phyloP scores from a whole-genome alignment of 371 early-diverging fungal species.

The Actinomortierella ambigua region DNA sequence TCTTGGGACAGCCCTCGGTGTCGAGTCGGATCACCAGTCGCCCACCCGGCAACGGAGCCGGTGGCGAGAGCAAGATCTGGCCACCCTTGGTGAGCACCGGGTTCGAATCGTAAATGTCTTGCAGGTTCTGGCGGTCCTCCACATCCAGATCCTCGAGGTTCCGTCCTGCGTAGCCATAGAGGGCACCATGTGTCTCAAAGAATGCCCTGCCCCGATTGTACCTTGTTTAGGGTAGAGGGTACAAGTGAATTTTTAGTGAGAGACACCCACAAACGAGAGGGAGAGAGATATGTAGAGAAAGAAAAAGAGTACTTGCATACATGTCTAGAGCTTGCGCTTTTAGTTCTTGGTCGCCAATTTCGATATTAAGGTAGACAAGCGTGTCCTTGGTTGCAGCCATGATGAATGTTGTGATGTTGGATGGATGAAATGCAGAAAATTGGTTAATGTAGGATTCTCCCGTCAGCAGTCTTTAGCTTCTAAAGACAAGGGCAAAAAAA shows the following conservation, averaged over 20 bases:
- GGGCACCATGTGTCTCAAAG: conserved; percentile 49
- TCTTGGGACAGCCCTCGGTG: conserved; percentile 63
- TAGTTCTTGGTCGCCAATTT: conserved; percentile 50
- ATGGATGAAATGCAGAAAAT: neutral
- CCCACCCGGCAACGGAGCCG: conserved; percentile 52
- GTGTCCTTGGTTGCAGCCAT: conserved; percentile 6
- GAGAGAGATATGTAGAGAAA: neutral
- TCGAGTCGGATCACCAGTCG: conserved; percentile 55
- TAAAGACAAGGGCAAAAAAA: too few species aligned
- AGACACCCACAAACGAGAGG: neutral
- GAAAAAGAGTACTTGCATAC: neutral
- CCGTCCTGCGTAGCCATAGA: conserved; percentile 50
- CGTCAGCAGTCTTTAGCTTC: too few species aligned
- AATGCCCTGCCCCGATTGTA: conserved; percentile 47
- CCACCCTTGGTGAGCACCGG: conserved; percentile 37
- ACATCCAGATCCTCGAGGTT: conserved; percentile 38
- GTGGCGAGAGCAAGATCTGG: conserved; percentile 43
- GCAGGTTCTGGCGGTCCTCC: conserved; percentile 50
- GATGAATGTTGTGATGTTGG: neutral
- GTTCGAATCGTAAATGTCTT: conserved; percentile 50
- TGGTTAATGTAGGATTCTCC: too few species aligned
- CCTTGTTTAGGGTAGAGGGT: conserved; percentile 4
- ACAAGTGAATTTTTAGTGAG: neutral
- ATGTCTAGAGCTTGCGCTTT: conserved; percentile 16
- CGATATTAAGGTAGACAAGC: conserved; percentile 54